Percentiles rank a stretch among this genome's conserved stretches.
Evolutionary conservation across 1,284 basidiomycete genomes (phyloP).

Genomic region (Neolentinus lepideus): DNA sequence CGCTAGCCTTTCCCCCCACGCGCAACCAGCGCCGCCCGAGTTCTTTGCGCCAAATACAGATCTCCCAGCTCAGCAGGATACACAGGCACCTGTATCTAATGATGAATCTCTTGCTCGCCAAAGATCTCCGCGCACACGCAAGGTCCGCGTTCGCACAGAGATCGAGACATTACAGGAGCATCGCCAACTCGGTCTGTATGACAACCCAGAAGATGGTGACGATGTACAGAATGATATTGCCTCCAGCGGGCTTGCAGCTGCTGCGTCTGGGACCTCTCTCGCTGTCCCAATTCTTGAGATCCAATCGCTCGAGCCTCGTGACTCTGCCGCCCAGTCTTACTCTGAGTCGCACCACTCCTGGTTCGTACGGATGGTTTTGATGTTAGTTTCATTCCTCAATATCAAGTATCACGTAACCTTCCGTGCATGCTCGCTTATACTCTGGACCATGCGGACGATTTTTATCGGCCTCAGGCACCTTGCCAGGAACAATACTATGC

Average conservation of each 20-base stretch:
- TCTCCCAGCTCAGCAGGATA: neutral
- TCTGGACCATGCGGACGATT: slow-evolving; percentile 12
- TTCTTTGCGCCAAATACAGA: neutral
- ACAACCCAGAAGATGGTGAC: no score
- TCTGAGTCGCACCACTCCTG: slow-evolving; percentile 5
- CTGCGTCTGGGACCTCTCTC: no score
- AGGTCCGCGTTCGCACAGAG: no score
- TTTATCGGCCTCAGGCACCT: slow-evolving; percentile 14
- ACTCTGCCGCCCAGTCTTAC: neutral
- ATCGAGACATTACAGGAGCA: no score
- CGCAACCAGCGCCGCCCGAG: no score
- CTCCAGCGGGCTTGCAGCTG: no score
- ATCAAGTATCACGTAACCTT: slow-evolving; percentile 18
- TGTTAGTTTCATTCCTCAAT: slow-evolving; percentile 16
- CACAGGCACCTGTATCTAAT: neutral
- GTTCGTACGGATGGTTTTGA: slow-evolving; percentile 10
- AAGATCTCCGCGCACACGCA: neutral
- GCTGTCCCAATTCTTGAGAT: no score
- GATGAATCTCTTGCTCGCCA: neutral
- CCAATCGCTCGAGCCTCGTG: no score
- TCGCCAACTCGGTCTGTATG: no score
- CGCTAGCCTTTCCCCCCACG: neutral
- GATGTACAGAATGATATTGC: no score
- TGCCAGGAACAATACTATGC: slow-evolving; percentile 9
- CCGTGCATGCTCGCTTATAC: slow-evolving; percentile 12